These are phyloP conservation scores for Clonostachys byssicola DNA, from an alignment of 2,329 filamentous ascomycete species.

Conservation along the genomic window DNA sequence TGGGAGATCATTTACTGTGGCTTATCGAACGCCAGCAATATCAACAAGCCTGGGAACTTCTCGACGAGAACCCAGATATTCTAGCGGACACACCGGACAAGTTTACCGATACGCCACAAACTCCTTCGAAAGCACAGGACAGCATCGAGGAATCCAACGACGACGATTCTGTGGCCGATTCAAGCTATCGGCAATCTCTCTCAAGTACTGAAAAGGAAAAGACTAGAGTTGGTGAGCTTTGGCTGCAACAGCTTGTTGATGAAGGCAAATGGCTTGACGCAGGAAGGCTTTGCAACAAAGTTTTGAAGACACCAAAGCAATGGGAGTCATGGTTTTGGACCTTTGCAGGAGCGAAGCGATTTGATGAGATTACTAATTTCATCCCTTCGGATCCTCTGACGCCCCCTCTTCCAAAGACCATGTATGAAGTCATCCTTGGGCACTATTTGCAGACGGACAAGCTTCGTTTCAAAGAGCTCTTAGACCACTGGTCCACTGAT, in stretches of 20 bases:
- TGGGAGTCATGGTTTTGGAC: conserved; percentile 98
- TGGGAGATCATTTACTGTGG: conserved; percentile 83
- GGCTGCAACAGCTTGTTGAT: conserved; percentile 82
- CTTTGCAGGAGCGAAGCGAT: conserved; percentile 80
- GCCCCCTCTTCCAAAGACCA: conserved; percentile 72
- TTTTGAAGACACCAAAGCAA: conserved; percentile 70
- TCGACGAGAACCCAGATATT: conserved; percentile 83
- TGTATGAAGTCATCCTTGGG: conserved; percentile 85
- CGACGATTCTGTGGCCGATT: conserved; percentile 54
- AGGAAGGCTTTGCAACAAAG: conserved; percentile 76
- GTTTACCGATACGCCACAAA: conserved; percentile 30
- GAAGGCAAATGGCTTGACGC: conserved; percentile 72
- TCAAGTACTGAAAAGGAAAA: conserved; percentile 82
- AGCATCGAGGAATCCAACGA: conserved; percentile 67
- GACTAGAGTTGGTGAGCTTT: conserved; percentile 83
- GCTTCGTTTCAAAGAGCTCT: conserved; percentile 68
- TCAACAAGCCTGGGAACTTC: conserved; percentile 80
- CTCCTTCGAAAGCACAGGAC: conserved; percentile 31
- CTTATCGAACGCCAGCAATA: conserved; percentile 78
- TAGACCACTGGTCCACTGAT: conserved; percentile 80
- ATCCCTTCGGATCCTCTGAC: conserved; percentile 75
- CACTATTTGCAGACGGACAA: conserved; percentile 84
- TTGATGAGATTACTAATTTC: conserved; percentile 83
- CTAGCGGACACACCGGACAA: conserved; percentile 37
- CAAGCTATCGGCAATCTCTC: conserved; percentile 51